phyloP scores from a whole-genome alignment of 306 rosid genomes.

The Glycyrrhiza uralensis region DNA sequence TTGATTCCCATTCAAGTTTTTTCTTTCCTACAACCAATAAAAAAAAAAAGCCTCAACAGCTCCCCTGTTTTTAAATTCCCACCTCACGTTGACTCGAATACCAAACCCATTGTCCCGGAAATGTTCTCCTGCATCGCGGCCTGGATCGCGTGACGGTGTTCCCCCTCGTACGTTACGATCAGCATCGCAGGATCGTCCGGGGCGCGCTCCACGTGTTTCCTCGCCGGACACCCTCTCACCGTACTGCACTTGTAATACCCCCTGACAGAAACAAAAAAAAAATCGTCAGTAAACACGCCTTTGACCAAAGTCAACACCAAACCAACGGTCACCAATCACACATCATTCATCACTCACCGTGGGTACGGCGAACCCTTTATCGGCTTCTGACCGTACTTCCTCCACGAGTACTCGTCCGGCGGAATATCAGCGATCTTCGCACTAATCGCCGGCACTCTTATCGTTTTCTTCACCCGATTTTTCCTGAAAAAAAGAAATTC shows the following conservation, averaged over 20 bases:
- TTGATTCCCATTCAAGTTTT: neutral
- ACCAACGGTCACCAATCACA: neutral
- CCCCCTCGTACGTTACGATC: slow-evolving; percentile 88
- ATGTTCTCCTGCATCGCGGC: slow-evolving; percentile 46
- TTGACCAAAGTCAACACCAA: slow-evolving; percentile 1
- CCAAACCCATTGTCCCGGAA: slow-evolving; percentile 41
- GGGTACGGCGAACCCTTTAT: slow-evolving; percentile 92
- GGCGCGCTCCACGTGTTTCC: too few relatives aligned
- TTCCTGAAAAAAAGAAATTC: slow-evolving; percentile 59
- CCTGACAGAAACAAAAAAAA: slow-evolving; percentile 23
- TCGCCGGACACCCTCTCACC: slow-evolving; percentile 73
- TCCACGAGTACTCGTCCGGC: slow-evolving; percentile 89
- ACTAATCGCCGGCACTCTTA: slow-evolving; percentile 81
- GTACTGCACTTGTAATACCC: slow-evolving; percentile 87
- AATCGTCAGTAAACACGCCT: neutral
- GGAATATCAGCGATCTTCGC: slow-evolving; percentile 85
- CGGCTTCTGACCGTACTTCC: slow-evolving; percentile 94
- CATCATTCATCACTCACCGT: slow-evolving; percentile 43
- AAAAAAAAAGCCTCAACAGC: neutral
- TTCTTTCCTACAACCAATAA: neutral
- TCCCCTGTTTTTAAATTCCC: neutral
- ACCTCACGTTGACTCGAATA: slow-evolving; percentile 49
- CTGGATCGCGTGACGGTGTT: slow-evolving; percentile 60
- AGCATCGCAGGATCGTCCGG: slow-evolving; percentile 77
- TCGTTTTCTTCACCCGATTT: slow-evolving; percentile 67